Evolutionary conservation across 495 filamentous ascomycete genomes (phyloP).

Genomic region (Xylaria longipes): DNA sequence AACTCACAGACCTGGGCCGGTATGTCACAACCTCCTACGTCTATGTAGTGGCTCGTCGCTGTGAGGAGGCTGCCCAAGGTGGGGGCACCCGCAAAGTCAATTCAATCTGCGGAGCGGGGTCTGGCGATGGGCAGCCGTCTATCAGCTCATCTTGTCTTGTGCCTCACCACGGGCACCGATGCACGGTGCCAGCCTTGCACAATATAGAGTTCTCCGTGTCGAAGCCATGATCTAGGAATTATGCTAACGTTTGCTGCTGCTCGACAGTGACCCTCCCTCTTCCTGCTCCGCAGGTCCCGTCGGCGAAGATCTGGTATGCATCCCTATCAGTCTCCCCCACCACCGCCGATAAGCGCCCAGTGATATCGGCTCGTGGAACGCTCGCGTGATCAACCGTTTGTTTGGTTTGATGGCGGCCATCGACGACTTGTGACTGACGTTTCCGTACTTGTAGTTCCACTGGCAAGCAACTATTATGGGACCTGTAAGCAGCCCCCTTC

Average conservation of each 20-base stretch:
- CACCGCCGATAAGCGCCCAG: conserved; percentile 28
- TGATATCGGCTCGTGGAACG: conserved; percentile 13
- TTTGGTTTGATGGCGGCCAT: background rate
- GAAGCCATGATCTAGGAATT: background rate
- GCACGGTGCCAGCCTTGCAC: background rate
- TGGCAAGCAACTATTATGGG: conserved; percentile 99
- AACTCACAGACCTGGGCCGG: conserved; percentile 98
- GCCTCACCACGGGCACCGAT: background rate
- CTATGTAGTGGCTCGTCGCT: background rate
- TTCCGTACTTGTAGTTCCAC: conserved; percentile 75
- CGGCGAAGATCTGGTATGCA: conserved; percentile 95
- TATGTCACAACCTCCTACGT: conserved; percentile 56
- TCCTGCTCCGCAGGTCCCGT: conserved; percentile 97
- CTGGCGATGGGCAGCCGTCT: conserved; percentile 28
- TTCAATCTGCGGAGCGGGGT: conserved; percentile 39
- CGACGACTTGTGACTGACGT: conserved; percentile 42
- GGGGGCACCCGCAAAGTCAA: conserved; percentile 36
- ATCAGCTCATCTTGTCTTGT: background rate
- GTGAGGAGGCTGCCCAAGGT: conserved; percentile 40
- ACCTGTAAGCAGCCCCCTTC: conserved; percentile 73
- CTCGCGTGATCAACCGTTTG: background rate
- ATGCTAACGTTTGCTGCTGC: conserved; percentile 48
- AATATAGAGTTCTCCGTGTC: too few species aligned
- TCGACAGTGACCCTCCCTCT: conserved; percentile 88
- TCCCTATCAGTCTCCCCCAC: conserved; percentile 28